Base-by-base conservation (phyloP, 768 basidiomycete species). In the Dacryopinax spathularia region DNA sequence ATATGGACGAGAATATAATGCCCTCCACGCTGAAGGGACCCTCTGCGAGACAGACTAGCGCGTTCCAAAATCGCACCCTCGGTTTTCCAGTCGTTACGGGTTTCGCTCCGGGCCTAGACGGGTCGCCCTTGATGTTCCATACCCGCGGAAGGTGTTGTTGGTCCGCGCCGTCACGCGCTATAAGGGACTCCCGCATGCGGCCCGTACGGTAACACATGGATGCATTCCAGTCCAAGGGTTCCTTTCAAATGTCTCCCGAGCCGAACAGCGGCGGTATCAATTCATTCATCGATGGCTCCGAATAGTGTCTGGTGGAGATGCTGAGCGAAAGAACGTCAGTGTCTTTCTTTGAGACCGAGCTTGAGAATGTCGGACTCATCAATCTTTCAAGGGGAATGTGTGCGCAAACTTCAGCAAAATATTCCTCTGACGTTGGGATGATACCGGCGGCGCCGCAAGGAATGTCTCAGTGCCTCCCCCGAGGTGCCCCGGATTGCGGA, bases 181-280 rank as follows among this genome's bases (percentile, higher is more conserved):
- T 56, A 56, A 56, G 48, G 48, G 48, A 56, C 48, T 56, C 29
- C 48, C 29, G 29, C 48, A 56, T 6, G 48, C 43, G 43, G 43
- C 25, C 43, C 43, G n/a, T 15, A 7, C 25, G 13, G 43, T 29
- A 31, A 15, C 48, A 56, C 29, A 31, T 56, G 48, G 48, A 27
- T 22, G n/a, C 48, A 56, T 56, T 56, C 48, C 48, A 13, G 48
- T 29, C 29, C 25, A 25, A 56, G 48, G 48, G 48, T 56, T 18
- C 48, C 48, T 56, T 56, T 56, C 25, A 13, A n/a, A 56, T 29
- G 13, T 31, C n/a, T 31, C 25, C 25, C 31, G 13, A 56, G 3
- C 48, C 48, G 48, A 56, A n/a, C 25, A 56, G 3, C 18, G 25
- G 48, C 13, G 3, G 6, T 18, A 7, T 41, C 39, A 41, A 7